phyloP scores from a whole-genome alignment of 83 land plant species.

The Larix sibirica region DNA sequence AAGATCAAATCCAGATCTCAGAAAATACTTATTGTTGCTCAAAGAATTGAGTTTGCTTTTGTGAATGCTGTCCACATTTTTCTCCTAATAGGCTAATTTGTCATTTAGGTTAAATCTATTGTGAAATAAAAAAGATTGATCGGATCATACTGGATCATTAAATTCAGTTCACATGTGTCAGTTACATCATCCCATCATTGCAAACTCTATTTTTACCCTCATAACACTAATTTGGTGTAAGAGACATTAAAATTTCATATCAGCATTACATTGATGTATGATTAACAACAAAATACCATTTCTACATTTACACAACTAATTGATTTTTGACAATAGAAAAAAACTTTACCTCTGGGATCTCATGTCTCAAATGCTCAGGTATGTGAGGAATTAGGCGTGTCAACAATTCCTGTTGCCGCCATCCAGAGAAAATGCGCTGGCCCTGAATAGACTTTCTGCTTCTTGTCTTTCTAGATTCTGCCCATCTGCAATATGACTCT shows the following conservation, averaged over 20 bases:
- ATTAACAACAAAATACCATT: not conserved
- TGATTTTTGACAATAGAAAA: not conserved
- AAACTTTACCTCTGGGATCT: conserved; percentile 44
- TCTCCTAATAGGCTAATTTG: no score
- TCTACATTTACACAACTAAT: not conserved
- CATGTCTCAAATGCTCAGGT: conserved; percentile 29
- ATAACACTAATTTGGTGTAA: no score
- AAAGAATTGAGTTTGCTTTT: not conserved
- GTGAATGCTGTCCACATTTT: not conserved
- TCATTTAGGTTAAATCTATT: not conserved
- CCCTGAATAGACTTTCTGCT: conserved; percentile 45
- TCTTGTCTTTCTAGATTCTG: conserved; percentile 34
- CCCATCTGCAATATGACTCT: conserved; percentile 49
- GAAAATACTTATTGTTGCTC: no score
- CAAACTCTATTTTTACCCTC: no score
- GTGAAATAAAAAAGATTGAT: no score
- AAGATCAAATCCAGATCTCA: not conserved
- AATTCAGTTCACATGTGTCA: no score
- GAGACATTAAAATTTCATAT: no score
- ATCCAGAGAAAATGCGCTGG: conserved; percentile 48
- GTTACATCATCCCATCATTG: no score
- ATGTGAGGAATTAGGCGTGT: conserved; percentile 42
- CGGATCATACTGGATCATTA: no score
- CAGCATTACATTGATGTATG: no score
- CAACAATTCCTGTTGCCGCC: conserved; percentile 65